These are phyloP conservation scores for Chamaecrista fasciculata DNA, from an alignment of 306 rosid species.

Conservation along the genomic window DNA sequence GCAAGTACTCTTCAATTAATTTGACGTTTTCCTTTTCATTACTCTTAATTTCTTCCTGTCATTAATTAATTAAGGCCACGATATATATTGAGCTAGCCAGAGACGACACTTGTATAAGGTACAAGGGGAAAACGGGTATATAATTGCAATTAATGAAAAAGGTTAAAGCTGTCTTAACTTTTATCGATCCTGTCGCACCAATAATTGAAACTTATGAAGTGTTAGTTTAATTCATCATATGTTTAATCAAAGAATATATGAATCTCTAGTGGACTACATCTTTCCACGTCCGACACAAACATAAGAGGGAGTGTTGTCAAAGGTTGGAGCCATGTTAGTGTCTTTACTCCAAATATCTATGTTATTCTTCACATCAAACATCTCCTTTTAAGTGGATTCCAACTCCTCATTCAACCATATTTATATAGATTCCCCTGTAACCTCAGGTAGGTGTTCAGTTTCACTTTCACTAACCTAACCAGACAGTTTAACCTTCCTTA, in stretches of 20 bases:
- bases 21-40: neutral
- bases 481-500: neutral
- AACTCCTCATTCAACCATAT: slow-evolving; percentile 88
- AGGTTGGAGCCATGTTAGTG: slow-evolving; percentile 46
- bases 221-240: slow-evolving; percentile 33
- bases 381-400: slow-evolving; percentile 77
- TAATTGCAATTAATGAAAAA: neutral
- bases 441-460: slow-evolving; percentile 24
- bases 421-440: slow-evolving; percentile 39
- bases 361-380: slow-evolving; percentile 47
- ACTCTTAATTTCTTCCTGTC: too few species aligned
- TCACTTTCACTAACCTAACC: slow-evolving; percentile 52
- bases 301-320: slow-evolving; percentile 37
- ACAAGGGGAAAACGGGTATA: neutral
- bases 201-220: slow-evolving; percentile 37
- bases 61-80: neutral
- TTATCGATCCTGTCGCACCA: slow-evolving; percentile 15
- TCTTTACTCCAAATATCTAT: slow-evolving; percentile 39
- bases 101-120: too few species aligned
- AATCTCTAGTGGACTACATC: slow-evolving; percentile 51
- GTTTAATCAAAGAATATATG: slow-evolving; percentile 24
- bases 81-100: neutral
- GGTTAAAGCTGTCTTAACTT: slow-evolving; percentile 8
- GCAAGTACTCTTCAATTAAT: neutral
- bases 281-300: slow-evolving; percentile 70